Base-by-base conservation (phyloP, 345 rosid genomes). In the Rhodamnia rubescens region DNA sequence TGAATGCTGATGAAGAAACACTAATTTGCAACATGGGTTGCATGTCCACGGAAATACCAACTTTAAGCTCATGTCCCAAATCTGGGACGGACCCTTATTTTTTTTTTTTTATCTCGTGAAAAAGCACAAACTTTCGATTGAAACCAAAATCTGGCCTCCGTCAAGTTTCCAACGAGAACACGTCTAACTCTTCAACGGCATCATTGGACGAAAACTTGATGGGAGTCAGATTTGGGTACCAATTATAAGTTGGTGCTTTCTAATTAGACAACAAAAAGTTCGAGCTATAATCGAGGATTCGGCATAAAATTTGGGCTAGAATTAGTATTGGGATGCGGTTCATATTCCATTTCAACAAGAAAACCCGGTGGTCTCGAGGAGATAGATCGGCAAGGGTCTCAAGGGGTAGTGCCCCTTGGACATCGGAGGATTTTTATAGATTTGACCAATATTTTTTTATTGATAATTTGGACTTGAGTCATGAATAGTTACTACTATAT, bases 171-270 rank as follows among this genome's bases (percentile, higher is more conserved):
- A 8, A 21, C 4, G 8, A 16, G 44, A 1, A 29, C 11, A 61
- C 5, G 22, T 29, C 6, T 27, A 20, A n/a, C 27, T 59, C 18
- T 59, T 27, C 27, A 6, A n/a, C 2, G 36, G 18, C 8, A 29
- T 29, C 75, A 64, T 29, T 36, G 57, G 24, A 20, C 24, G 3
- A 64, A 59, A 64, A 15, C 6, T 64, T 16, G 75, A 8, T 2
- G 0, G 16, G 7, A 27, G 75, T 6, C 0, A 0, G 10, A 29
- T 27, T 3, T 27, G 22, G 42, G 42, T 29, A 15, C 5, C 11
- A 14, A 64, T 6, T 16, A 29, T 29, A 32, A 16, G 22, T 64
- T 32, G 32, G 44, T 16, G 44, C 44, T 32, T 29, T 32, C 32
- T 16, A 2, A 29, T 15, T 14, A 16, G 75, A 16, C 8, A 8